Evolutionary conservation across 495 filamentous ascomycete genomes (phyloP).

Genomic region (Tetracladium marchalianum): DNA sequence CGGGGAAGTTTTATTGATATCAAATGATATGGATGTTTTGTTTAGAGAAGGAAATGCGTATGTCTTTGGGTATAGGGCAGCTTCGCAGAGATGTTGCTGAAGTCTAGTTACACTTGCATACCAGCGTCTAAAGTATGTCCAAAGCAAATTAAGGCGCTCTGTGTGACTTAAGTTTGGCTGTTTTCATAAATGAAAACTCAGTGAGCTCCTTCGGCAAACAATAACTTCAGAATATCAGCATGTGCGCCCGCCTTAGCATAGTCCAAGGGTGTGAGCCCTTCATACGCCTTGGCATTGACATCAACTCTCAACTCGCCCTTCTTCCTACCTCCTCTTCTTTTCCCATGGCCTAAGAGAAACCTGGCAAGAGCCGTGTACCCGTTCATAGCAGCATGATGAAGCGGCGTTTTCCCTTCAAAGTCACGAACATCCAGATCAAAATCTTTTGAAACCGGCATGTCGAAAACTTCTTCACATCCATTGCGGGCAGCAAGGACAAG

Average conservation of each 20-base stretch:
- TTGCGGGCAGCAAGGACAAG: not conserved
- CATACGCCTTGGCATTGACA: not conserved
- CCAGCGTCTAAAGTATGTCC: too few relatives aligned
- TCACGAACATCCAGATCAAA: not conserved
- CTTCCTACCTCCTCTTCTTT: not conserved
- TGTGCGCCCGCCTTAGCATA: not conserved
- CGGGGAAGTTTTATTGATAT: too few relatives aligned
- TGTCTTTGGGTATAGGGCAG: too few relatives aligned
- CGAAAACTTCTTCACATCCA: not conserved
- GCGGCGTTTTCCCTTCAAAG: not conserved
- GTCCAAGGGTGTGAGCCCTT: not conserved
- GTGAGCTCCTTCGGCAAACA: not conserved
- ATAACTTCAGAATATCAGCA: not conserved
- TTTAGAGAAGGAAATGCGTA: too few relatives aligned
- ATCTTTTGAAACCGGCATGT: not conserved
- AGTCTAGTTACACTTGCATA: too few relatives aligned
- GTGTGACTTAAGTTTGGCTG: too few relatives aligned
- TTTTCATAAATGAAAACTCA: too few relatives aligned
- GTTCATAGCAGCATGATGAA: conserved; percentile 1
- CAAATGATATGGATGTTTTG: too few relatives aligned
- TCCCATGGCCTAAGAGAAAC: not conserved
- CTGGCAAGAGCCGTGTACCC: not conserved
- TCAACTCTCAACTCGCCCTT: not conserved
- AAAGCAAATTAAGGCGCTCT: too few relatives aligned
- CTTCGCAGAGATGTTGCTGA: too few relatives aligned